Percentiles rank a stretch among this genome's conserved stretches.
Conservation (phyloP, 768 basidiomycete species). For the Ephemerocybe angulata region DNA sequence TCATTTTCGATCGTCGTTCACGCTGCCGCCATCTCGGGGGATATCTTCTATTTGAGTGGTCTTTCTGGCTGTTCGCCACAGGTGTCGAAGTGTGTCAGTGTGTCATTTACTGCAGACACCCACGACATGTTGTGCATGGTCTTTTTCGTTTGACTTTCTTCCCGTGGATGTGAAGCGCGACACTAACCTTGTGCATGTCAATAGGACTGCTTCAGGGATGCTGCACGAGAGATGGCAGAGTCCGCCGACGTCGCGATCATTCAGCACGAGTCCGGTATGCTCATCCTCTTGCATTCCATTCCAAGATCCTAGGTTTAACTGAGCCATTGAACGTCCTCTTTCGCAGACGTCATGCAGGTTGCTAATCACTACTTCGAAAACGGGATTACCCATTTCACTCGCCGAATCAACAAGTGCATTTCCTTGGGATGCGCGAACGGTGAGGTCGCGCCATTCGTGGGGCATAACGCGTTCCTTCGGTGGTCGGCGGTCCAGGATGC, state of each 20-base stretch:
- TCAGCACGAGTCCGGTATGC: conserved; percentile 74
- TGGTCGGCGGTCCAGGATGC: conserved; percentile 89
- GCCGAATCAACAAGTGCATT: conserved; percentile 81
- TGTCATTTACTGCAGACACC: too few relatives aligned
- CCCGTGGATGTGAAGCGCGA: too few relatives aligned
- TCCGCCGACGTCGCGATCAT: conserved; percentile 82
- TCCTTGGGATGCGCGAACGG: conserved; percentile 77
- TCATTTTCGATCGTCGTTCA: not conserved
- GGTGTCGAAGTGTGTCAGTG: too few relatives aligned
- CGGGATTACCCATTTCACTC: conserved; percentile 85
- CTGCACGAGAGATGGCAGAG: conserved; percentile 78
- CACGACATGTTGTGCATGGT: too few relatives aligned
- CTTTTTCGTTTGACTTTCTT: too few relatives aligned
- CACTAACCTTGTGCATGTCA: not conserved
- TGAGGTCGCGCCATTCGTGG: conserved; percentile 80
- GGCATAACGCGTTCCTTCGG: conserved; percentile 83
- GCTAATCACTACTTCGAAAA: conserved; percentile 89
- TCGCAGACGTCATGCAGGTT: conserved; percentile 79
- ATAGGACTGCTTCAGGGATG: conserved; percentile 83
- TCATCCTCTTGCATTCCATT: conserved; percentile 2
- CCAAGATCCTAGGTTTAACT: too few relatives aligned
- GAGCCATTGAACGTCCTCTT: not conserved
- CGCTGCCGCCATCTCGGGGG: too few relatives aligned
- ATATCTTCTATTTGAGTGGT: too few relatives aligned
- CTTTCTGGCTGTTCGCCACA: too few relatives aligned